Evolutionary conservation across 805 yeast genomes (phyloP), one percentile per base, ranked within the genome.

Genomic region (Phaffomyces thermotolerans): DNA sequence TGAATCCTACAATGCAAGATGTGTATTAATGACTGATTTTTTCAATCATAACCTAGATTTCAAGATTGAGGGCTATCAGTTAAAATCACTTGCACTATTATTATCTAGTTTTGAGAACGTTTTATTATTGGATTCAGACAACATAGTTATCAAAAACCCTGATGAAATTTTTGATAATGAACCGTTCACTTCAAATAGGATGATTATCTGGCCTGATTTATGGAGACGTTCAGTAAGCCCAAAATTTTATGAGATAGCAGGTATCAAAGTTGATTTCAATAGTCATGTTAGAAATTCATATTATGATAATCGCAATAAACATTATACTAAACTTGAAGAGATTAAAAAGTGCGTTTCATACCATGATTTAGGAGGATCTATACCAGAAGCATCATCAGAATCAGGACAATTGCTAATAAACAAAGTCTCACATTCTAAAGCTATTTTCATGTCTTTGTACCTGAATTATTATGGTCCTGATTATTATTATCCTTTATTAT

Each of bases 31-130:
- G 22, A 15, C 22, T 4, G 18, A 12, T 17, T 13, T 30, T 14
- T n/a, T 30, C 14, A 8, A n/a, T 4, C 15, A 14, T 6, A 8
- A 8, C 5, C 18, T 17, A 10, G 18, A 60, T 34, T 63, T 80
- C 40, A 64, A 71, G 69, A 8, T 73, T 59, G 50, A 68, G 58
- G 65, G 70, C 3, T 87, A 79, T 60, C 93, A 85, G 52, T 73
- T 75, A 55, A 87, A 86, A 58, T 73, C 82, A 0, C 70, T 86
- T 54, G 88, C 95, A 0, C 54, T 88, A 35, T 63, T 87, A 46
- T 76, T 84, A n/a, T 81, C 95, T 0, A 72, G 81, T 38, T 88
- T 87, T 62, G 87, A 86, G 52, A 78, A 84, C 48, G 81, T 84
- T 12, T 67, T 86, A 52, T 68, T 85, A 49, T 58, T 86, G 51